Evolutionary conservation across 176 grass and related monocot genomes (phyloP), one percentile per base, ranked within the genome.

Genomic region (Metroxylon sagu): DNA sequence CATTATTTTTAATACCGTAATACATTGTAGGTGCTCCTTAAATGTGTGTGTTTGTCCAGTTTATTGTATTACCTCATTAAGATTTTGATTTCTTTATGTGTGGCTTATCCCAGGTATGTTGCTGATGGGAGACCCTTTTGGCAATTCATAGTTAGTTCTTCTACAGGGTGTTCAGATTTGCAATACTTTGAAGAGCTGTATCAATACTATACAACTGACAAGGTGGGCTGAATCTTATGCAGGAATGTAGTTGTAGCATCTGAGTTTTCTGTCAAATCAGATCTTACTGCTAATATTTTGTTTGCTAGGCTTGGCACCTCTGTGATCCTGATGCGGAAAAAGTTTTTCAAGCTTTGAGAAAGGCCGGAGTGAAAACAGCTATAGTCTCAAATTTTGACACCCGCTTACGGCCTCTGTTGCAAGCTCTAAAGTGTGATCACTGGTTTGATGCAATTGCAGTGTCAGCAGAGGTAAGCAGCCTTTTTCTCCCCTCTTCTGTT

Each of bases 301-400:
- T 67, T 85, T 77, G 29, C 55, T 66, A 92, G 93, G 87, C 93
- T 63, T 98, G 87, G 93, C 48, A 60, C 62, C 84, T 98, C 19
- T 92, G 76, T 2, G 84, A 98, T 59, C 87, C 93, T 52, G 76
- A 92, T 56, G 87, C 93, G 16, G 82, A 85, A 56, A 68, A 69
- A 50, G 93, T 89, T 63, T 98, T 98, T 25, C 54, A 75, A 65
- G 78, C 87, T 62, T 53, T 92, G 60, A 85, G 73, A 81, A 85
- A 74, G 79, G 81, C 87, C 76, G 93, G 87, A 61, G 93, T 98
- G 14, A 98, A 85, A 85, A 89, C 69, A 61, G 93, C 87, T 62
- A 73, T 98, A 10, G 93, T 98, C 3, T 98, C 93, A 48, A 98
- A 98, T 55, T 98, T 98, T 69, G 93, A 98, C 28, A 98, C 93